Evolutionary conservation across 2,329 filamentous ascomycete species (phyloP).

Genomic region (Tympanopsis confertula): DNA sequence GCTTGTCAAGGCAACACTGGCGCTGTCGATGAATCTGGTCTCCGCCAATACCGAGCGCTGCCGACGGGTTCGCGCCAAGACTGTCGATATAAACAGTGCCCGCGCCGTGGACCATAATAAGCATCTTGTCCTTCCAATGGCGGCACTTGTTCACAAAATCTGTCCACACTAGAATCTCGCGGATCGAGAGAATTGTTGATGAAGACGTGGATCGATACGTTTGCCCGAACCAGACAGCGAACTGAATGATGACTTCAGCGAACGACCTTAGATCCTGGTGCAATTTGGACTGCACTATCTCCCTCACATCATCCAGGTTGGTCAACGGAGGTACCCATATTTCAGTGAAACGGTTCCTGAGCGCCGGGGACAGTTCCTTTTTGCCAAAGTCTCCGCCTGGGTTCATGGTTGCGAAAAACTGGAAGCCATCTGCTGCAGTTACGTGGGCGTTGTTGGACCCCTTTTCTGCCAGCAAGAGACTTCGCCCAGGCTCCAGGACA

Average conservation of each 20-base stretch:
- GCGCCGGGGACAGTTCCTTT: conserved; percentile 85
- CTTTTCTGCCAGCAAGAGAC: conserved; percentile 85
- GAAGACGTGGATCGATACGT: conserved; percentile 66
- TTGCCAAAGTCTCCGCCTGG: conserved; percentile 98
- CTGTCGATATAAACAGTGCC: conserved; percentile 94
- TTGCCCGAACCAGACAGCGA: conserved; percentile 84
- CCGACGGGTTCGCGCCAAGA: conserved; percentile 86
- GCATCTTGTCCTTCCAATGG: too few species aligned
- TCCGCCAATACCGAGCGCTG: conserved; percentile 54
- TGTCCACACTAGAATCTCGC: conserved; percentile 87
- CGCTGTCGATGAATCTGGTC: conserved; percentile 60
- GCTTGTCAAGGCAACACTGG: conserved; percentile 57
- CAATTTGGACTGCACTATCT: conserved; percentile 75
- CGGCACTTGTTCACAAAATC: conserved; percentile 74
- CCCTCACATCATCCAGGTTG: conserved; percentile 71
- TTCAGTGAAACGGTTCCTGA: conserved; percentile 94
- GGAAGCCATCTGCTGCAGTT: conserved; percentile 66
- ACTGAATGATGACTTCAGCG: conserved; percentile 64
- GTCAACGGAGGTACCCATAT: conserved; percentile 93
- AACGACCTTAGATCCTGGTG: conserved; percentile 37
- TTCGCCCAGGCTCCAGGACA: conserved; percentile 78
- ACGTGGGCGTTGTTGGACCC: conserved; percentile 62
- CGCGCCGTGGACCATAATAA: conserved; percentile 63
- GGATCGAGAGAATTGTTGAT: conserved; percentile 71
- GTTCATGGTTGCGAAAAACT: conserved; percentile 98